A percentile compares a stretch with the other conserved stretches of the same genome.
phyloP scores from a whole-genome alignment of 1,284 basidiomycete genomes.

The Moesziomyces globuligerus region DNA sequence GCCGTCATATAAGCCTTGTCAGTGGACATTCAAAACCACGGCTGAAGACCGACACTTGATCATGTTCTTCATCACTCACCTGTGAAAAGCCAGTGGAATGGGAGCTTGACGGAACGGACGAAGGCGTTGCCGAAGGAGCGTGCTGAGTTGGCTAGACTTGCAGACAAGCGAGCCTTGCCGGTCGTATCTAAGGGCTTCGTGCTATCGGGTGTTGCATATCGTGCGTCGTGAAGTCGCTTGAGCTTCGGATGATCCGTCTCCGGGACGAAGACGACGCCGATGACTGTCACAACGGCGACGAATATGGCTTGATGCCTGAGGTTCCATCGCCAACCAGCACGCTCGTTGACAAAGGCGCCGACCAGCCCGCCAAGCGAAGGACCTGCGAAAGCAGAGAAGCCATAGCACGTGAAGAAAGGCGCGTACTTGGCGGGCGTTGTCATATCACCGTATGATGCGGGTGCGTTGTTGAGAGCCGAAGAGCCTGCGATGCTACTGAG shows the following conservation, averaged over 20 bases:
- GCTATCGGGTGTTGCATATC: slow-evolving; percentile 4
- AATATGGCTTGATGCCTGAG: slow-evolving; percentile 49
- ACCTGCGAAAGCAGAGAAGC: slow-evolving; percentile 38
- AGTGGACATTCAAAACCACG: no score
- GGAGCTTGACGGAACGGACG: slow-evolving; percentile 19
- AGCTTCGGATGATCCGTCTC: slow-evolving; percentile 41
- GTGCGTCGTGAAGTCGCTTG: slow-evolving; percentile 26
- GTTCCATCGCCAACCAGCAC: slow-evolving; percentile 48
- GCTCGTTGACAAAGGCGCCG: slow-evolving; percentile 37
- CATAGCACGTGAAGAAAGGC: slow-evolving; percentile 36
- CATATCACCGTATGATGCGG: slow-evolving; percentile 38
- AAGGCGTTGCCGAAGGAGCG: slow-evolving; percentile 7
- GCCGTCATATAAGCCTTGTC: no score
- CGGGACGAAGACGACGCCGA: slow-evolving; percentile 38
- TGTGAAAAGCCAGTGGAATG: slow-evolving; percentile 32
- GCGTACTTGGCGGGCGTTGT: slow-evolving; percentile 20
- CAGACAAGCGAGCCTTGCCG: neutral
- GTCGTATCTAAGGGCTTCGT: neutral
- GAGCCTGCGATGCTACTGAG: slow-evolving; percentile 54
- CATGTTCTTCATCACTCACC: slow-evolving; percentile 8
- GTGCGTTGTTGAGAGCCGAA: slow-evolving; percentile 49
- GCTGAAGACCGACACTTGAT: no score
- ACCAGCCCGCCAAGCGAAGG: slow-evolving; percentile 34
- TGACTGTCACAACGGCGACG: slow-evolving; percentile 27
- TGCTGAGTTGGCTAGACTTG: slow-evolving; percentile 2